Evolutionary conservation across 1,284 basidiomycete species (phyloP), one percentile per base, ranked within the genome.

Genomic region (Bondarzewia mesenterica): DNA sequence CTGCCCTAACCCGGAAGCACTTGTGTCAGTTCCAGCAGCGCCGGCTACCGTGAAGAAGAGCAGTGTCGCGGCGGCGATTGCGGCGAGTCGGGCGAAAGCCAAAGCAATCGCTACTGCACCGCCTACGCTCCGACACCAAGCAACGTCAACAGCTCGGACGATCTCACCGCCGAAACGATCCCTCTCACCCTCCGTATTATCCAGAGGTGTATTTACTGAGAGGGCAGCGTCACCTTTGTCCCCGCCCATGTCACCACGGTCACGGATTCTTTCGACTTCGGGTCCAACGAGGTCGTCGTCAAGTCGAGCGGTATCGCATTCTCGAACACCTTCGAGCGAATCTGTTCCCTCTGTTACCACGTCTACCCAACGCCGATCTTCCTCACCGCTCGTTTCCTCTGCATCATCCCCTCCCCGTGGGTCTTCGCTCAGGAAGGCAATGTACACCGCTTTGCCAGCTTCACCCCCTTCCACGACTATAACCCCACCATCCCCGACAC

Each of bases 101-200:
- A 89, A 81, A 58, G 82, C 78, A n/a, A 88, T 87, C 51, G 86
- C 87, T 3, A 82, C 72, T 36, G 84, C 86, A 7, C 87, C 87
- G 25, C 87, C 87, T 3, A 75, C 77, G 39, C 69, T 88, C 41
- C 75, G 82, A 49, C 87, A 89, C 61, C 85, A 89, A 60, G 85
- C 86, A 7, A 89, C 85, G 14, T 83, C 85, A 36, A 65, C 68
- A 2, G 60, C 66, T 40, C 68, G 73, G 37, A 66, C 68, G 36
- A 65, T 65, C 23, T 70, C 71, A 14, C 72, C 74, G 39, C 62
- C 72, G 10, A 70, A 69, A 56, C 71, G 73, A 20, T 62, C 73
- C 5, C 60, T 57, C 26, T 80, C 75, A 43, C 77, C 73, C 25
- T 59, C 66, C 15, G 41, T 66, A 37, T 63, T 63, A n/a, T 60